These are phyloP conservation scores for Rhodosorus marinus DNA, from an alignment of 23 red algal species.

Conservation along the genomic window DNA sequence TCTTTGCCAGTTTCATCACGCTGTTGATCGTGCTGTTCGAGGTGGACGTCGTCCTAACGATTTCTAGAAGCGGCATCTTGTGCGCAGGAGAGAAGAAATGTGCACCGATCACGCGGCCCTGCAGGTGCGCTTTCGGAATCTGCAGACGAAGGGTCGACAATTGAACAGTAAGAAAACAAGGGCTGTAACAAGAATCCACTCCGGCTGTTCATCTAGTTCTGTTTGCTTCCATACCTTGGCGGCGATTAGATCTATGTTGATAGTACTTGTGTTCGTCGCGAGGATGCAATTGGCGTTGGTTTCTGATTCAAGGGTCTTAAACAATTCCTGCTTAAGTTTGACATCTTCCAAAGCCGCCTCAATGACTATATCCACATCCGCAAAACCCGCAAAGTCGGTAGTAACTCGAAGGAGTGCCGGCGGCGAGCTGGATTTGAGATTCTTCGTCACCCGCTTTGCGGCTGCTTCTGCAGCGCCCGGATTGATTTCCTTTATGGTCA, in stretches of 20 bases:
- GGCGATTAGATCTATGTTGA: conserved; percentile 91
- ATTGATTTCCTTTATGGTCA: conserved; percentile 91
- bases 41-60: conserved; percentile 76
- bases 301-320: conserved; percentile 28
- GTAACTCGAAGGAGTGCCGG: conserved; percentile 19
- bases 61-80: conserved; percentile 81
- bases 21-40: conserved; percentile 24
- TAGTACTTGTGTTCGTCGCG: conserved; percentile 85
- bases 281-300: conserved; percentile 60
- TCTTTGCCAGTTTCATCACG: conserved; percentile 64
- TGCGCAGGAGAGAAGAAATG: conserved; percentile 98
- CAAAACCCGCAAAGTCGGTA: conserved; percentile 25
- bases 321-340: conserved; percentile 74
- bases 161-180: too few relatives aligned
- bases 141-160: too few relatives aligned
- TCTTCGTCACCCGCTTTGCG: conserved; percentile 37
- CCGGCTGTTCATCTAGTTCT: too few relatives aligned
- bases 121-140: conserved; percentile 26
- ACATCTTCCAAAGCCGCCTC: conserved; percentile 92
- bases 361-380: conserved; percentile 71
- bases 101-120: conserved; percentile 74
- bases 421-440: conserved; percentile 12
- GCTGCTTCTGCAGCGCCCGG: conserved; percentile 32
- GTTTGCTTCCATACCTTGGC: too few relatives aligned
- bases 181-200: too few relatives aligned